phyloP scores from a whole-genome alignment of 768 basidiomycete genomes.

The Sutorius australiensis region DNA sequence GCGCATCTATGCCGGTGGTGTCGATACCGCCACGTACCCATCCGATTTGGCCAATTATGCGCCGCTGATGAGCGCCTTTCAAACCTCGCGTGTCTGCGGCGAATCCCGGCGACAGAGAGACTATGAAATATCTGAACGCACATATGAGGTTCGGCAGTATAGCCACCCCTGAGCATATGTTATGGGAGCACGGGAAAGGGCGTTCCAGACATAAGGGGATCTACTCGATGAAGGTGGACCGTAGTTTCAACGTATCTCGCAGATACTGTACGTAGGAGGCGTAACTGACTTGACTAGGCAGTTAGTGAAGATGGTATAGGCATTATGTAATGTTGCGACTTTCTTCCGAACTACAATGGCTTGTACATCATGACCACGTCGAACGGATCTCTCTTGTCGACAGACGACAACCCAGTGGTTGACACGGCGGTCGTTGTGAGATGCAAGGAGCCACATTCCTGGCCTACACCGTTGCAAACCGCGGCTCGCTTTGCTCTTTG shows the following conservation, averaged over 20 bases:
- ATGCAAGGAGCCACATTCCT: neutral
- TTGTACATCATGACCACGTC: no score
- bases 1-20: slow-evolving; percentile 10
- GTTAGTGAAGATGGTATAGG: no score
- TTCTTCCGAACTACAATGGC: no score
- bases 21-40: slow-evolving; percentile 5
- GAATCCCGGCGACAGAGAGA: neutral
- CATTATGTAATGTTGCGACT: no score
- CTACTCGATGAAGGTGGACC: neutral
- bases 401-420: neutral
- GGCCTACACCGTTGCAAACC: neutral
- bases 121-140: neutral
- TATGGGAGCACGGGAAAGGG: neutral
- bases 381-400: neutral
- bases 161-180: neutral
- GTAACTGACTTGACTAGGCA: no score
- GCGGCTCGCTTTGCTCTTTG: neutral
- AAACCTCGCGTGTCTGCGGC: no score
- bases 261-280: no score
- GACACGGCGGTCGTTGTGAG: neutral
- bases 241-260: no score
- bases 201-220: neutral
- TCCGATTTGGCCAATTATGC: slow-evolving; percentile 1
- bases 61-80: no score
- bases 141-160: slow-evolving; percentile 10